Conservation (phyloP, 257 asterid genomes). For the Solanum bukasovii region DNA sequence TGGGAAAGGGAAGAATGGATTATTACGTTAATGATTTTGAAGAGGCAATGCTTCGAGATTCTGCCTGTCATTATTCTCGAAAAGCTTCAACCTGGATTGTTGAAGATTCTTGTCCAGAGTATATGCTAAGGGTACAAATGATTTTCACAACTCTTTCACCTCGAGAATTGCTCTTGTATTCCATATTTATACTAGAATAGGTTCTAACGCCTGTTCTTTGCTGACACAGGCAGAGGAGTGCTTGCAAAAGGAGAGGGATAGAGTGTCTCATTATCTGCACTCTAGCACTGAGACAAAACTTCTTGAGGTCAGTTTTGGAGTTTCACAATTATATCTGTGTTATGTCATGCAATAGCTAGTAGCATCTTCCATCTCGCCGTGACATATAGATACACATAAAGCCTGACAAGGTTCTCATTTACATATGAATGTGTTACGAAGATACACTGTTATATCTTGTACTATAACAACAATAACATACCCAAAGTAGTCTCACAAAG, state of each 20-base stretch:
- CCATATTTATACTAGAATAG: not conserved
- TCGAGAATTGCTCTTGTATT: not conserved
- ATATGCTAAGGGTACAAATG: conserved; percentile 36
- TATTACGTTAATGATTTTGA: conserved; percentile 45
- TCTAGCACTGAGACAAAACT: conserved; percentile 42
- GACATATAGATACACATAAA: not conserved
- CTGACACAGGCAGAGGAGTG: conserved; percentile 49
- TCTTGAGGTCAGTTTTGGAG: conserved; percentile 45
- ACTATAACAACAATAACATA: not conserved
- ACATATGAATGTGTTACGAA: not conserved
- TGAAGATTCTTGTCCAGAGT: conserved; percentile 59
- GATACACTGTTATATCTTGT: not conserved
- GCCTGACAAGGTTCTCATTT: not conserved
- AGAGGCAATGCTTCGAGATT: conserved; percentile 37
- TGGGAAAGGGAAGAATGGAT: conserved; percentile 62
- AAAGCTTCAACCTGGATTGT: conserved; percentile 61
- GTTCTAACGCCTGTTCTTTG: conserved; percentile 3
- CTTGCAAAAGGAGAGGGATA: conserved; percentile 42
- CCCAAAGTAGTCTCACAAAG: not conserved
- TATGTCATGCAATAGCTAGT: not conserved
- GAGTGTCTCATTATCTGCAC: conserved; percentile 51
- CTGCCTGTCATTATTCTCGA: conserved; percentile 52
- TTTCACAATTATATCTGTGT: conserved; percentile 1
- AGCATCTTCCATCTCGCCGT: not conserved
- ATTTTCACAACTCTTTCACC: not conserved